These are phyloP conservation scores for Whalleya microplaca DNA, from an alignment of 2,329 filamentous ascomycete genomes.

Conservation along the genomic window DNA sequence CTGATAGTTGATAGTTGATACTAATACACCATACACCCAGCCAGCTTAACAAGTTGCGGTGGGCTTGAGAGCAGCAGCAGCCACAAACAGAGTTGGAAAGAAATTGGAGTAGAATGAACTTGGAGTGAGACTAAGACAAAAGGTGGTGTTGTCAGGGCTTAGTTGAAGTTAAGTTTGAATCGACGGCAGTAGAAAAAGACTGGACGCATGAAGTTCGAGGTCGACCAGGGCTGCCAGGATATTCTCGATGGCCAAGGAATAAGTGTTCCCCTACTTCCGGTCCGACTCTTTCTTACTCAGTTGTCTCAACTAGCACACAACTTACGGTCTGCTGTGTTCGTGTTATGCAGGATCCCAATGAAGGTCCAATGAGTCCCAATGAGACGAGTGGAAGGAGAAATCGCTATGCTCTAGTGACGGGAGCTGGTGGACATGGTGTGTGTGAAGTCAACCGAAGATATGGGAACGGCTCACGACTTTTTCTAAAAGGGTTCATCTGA, in stretches of 20 bases:
- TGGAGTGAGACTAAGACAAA: neutral
- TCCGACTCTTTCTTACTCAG: neutral
- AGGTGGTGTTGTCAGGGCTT: neutral
- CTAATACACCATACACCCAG: conserved; percentile 20
- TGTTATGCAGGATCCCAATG: neutral
- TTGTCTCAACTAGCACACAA: neutral
- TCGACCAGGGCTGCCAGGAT: neutral
- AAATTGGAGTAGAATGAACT: no score
- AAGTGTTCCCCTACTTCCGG: neutral
- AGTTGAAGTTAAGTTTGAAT: neutral
- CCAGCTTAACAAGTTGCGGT: neutral
- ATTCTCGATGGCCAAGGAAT: neutral
- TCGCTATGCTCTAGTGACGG: neutral
- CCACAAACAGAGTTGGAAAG: neutral
- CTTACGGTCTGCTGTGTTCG: neutral
- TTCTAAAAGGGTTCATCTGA: neutral
- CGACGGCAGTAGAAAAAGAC: neutral
- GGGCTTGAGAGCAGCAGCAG: neutral
- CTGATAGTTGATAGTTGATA: no score
- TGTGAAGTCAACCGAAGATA: neutral
- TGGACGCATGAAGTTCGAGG: neutral
- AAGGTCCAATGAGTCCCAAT: neutral
- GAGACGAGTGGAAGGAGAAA: neutral
- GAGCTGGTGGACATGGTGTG: neutral
- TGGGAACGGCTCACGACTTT: neutral